Evolutionary conservation across 768 basidiomycete genomes (phyloP).

Genomic region (Mycena chlorophos): DNA sequence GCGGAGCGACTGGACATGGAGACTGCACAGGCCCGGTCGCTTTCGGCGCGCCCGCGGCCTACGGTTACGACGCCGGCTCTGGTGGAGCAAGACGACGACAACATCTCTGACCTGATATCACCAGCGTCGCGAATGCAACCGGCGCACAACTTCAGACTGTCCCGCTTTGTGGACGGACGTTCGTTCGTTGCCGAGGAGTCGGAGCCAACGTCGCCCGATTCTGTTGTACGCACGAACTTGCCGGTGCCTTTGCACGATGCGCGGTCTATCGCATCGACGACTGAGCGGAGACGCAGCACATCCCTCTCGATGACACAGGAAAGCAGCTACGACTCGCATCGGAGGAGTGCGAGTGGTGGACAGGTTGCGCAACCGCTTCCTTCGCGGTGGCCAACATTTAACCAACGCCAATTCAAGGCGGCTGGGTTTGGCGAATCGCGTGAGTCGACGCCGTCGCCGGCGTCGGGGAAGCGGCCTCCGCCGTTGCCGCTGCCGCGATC

Average conservation of each 20-base stretch:
- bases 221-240: neutral
- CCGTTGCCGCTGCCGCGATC: slow-evolving; percentile 15
- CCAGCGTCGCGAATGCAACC: slow-evolving; percentile 16
- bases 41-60: slow-evolving; percentile 16
- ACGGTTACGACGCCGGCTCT: slow-evolving; percentile 8
- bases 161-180: slow-evolving; percentile 7
- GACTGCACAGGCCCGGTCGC: slow-evolving; percentile 11
- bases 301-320: slow-evolving; percentile 15
- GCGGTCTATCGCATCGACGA: slow-evolving; percentile 12
- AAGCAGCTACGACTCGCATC: slow-evolving; percentile 15
- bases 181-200: neutral
- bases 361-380: slow-evolving; percentile 7
- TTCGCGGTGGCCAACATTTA: slow-evolving; percentile 21
- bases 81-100: slow-evolving; percentile 9
- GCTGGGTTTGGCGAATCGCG: slow-evolving; percentile 12
- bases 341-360: slow-evolving; percentile 6
- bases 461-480: slow-evolving; percentile 12
- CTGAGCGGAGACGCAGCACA: slow-evolving; percentile 13
- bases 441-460: slow-evolving; percentile 3
- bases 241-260: slow-evolving; percentile 11
- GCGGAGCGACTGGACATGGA: slow-evolving; percentile 19
- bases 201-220: slow-evolving; percentile 13
- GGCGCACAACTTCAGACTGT: slow-evolving; percentile 9
- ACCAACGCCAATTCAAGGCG: slow-evolving; percentile 15
- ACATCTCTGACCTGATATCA: slow-evolving; percentile 19